These are phyloP conservation scores for Solanum etuberosum DNA, from an alignment of 257 asterid genomes.

Conservation along the genomic window DNA sequence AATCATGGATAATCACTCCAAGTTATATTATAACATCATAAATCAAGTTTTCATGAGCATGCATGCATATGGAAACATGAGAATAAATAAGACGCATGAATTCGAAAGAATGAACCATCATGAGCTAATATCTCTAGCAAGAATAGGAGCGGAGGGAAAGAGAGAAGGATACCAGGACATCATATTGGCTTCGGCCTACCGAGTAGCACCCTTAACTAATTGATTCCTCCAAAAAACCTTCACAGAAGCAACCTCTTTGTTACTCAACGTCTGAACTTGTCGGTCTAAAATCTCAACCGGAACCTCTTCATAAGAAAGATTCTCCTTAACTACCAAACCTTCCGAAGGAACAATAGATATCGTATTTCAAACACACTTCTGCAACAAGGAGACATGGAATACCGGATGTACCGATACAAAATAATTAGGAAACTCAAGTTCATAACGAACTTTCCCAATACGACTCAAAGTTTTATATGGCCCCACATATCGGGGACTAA, in stretches of 20 bases:
- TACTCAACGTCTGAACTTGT: background rate
- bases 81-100: background rate
- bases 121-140: background rate
- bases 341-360: background rate
- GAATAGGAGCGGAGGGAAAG: background rate
- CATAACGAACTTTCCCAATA: background rate
- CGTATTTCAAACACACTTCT: too few species aligned
- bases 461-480: background rate
- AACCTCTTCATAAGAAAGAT: background rate
- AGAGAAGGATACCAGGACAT: background rate
- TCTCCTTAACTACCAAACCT: background rate
- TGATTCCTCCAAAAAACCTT: background rate
- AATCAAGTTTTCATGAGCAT: background rate
- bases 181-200: too few species aligned
- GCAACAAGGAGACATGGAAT: background rate
- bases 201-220: background rate
- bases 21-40: too few species aligned
- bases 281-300: background rate
- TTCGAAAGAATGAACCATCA: background rate
- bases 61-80: background rate
- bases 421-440: background rate
- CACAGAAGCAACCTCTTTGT: too few species aligned
- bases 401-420: background rate
- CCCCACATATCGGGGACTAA: background rate
- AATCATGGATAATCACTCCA: too few species aligned